These are phyloP conservation scores for Diaporthe sp. DNA, from an alignment of 2,329 filamentous ascomycete species.

Conservation along the genomic window DNA sequence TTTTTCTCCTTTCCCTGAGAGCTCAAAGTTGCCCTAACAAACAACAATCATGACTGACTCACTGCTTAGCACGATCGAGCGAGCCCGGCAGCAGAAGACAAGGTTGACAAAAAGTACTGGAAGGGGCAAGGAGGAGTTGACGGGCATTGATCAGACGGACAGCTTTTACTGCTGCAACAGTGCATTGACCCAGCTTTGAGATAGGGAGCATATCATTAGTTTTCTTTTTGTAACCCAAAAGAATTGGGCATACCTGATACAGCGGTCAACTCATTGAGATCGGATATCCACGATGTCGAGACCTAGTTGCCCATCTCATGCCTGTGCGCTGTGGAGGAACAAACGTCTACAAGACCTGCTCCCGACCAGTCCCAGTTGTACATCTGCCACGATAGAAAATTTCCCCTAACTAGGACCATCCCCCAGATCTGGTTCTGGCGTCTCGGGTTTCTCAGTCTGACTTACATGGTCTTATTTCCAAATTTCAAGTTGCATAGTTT, in stretches of 20 bases:
- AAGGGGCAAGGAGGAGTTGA: constrained; percentile 45
- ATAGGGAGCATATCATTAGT: not conserved
- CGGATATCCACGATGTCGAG: not conserved
- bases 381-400: too few species aligned
- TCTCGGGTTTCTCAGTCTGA: not conserved
- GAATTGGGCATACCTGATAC: not conserved
- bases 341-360: not conserved
- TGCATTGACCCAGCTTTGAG: not conserved
- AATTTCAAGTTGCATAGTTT: not conserved
- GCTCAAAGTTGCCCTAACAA: not conserved
- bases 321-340: not conserved
- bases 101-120: constrained; percentile 71
- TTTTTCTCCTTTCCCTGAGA: too few species aligned
- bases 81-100: constrained; percentile 58
- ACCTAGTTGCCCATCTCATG: not conserved
- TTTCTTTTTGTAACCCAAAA: not conserved
- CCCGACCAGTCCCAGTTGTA: not conserved
- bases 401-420: too few species aligned
- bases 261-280: not conserved
- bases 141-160: not conserved
- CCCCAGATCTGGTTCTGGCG: too few species aligned
- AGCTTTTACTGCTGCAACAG: not conserved
- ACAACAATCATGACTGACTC: not conserved
- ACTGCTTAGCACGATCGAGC: constrained; percentile 60
- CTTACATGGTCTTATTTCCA: not conserved